Conservation (phyloP, 2,329 filamentous ascomycete species). For the Trichophyton simii region DNA sequence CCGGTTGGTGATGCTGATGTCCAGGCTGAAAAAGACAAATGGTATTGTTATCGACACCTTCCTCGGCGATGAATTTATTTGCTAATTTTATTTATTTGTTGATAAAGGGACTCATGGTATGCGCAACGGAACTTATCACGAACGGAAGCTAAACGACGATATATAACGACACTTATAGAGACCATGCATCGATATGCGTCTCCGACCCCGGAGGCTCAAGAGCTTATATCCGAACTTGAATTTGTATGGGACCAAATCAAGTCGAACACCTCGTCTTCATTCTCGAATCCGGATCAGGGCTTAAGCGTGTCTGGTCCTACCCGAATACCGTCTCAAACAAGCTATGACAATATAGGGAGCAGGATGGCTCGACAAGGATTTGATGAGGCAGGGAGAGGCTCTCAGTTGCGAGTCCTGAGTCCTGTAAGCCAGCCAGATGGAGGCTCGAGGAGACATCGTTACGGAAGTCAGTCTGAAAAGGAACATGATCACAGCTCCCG, state of each 20-base stretch:
- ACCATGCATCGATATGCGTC: constrained; percentile 95
- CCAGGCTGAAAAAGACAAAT: constrained; percentile 52
- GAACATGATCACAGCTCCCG: constrained; percentile 38
- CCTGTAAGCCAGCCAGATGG: constrained; percentile 79
- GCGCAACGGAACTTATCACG: constrained; percentile 67
- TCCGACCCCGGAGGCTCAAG: constrained; percentile 64
- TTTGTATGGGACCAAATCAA: constrained; percentile 99
- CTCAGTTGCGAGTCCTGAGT: constrained; percentile 58
- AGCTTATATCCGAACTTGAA: constrained; percentile 87
- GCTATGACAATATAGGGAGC: constrained; percentile 26
- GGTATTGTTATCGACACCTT: constrained; percentile 31
- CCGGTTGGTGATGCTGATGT: constrained; percentile 47
- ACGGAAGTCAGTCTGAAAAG: constrained; percentile 24
- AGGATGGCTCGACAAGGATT: constrained; percentile 22
- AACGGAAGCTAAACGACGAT: constrained; percentile 86
- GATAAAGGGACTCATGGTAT: constrained; percentile 76
- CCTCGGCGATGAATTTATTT: neutral
- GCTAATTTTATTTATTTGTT: neutral
- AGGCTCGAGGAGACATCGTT: constrained; percentile 28
- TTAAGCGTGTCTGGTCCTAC: constrained; percentile 18
- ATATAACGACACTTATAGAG: constrained; percentile 86
- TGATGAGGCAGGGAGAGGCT: constrained; percentile 37
- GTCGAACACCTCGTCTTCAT: constrained; percentile 58
- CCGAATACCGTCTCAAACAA: constrained; percentile 24
- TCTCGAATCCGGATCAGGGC: constrained; percentile 26